These are phyloP conservation scores for Hyphopichia khmerensis DNA, from an alignment of 1,139 yeast genomes.

Conservation along the genomic window DNA sequence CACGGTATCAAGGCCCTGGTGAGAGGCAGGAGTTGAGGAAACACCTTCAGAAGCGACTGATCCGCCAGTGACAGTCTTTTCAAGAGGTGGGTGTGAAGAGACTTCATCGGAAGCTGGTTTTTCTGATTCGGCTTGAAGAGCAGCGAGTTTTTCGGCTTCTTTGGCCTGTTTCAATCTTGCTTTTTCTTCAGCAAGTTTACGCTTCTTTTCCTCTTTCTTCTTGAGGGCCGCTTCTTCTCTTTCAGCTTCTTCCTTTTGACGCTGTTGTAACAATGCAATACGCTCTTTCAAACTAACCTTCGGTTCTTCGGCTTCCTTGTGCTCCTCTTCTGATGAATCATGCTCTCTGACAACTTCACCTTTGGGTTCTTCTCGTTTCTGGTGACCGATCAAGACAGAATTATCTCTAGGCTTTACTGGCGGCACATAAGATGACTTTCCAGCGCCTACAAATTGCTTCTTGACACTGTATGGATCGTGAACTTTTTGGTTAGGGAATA, in stretches of 20 bases:
- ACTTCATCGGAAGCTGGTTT: background rate
- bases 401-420: slow-evolving; percentile 44
- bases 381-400: slow-evolving; percentile 30
- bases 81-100: background rate
- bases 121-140: slow-evolving; percentile 7
- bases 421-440: slow-evolving; percentile 47
- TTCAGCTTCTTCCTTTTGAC: slow-evolving; percentile 80
- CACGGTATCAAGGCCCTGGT: background rate
- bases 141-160: slow-evolving; percentile 4
- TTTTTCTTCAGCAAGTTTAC: slow-evolving; percentile 38
- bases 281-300: slow-evolving; percentile 83
- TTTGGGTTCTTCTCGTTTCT: slow-evolving; percentile 22
- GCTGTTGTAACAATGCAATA: slow-evolving; percentile 77
- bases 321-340: slow-evolving; percentile 15
- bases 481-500: slow-evolving; percentile 27
- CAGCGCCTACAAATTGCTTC: slow-evolving; percentile 42
- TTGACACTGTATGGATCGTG: slow-evolving; percentile 45
- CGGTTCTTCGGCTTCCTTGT: slow-evolving; percentile 54
- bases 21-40: background rate
- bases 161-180: slow-evolving; percentile 16
- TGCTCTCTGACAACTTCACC: slow-evolving; percentile 13
- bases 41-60: background rate
- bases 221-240: slow-evolving; percentile 62
- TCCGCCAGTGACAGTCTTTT: slow-evolving; percentile 4
- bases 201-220: slow-evolving; percentile 57